phyloP scores from a whole-genome alignment of 2,329 filamentous ascomycete species.

The Xylariaceae sp. region DNA sequence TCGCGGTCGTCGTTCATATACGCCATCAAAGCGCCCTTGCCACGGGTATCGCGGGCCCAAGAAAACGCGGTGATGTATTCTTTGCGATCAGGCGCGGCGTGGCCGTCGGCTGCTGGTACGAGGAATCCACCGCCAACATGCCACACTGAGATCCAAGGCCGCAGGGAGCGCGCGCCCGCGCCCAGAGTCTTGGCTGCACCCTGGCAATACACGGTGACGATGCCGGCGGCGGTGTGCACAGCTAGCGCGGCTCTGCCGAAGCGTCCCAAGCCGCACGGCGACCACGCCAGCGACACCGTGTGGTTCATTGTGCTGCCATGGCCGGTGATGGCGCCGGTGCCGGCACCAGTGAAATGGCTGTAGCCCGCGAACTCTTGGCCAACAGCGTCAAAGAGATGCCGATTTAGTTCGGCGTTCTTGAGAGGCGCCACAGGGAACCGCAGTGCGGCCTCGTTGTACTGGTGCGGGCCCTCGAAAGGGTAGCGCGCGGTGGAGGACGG shows the following conservation, averaged over 20 bases:
- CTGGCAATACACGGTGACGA: slow-evolving; percentile 51
- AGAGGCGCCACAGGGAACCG: slow-evolving; percentile 32
- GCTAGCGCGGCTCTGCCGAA: slow-evolving; percentile 50
- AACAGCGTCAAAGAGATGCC: slow-evolving; percentile 29
- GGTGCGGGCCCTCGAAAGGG: slow-evolving; percentile 26
- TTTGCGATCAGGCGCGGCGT: slow-evolving; percentile 30
- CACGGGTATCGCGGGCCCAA: slow-evolving; percentile 46
- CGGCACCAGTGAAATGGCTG: slow-evolving; percentile 41
- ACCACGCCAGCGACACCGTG: slow-evolving; percentile 52
- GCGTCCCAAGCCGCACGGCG: slow-evolving; percentile 53
- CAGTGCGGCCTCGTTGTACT: slow-evolving; percentile 32
- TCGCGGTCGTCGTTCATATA: slow-evolving; percentile 50
- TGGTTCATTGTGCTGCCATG: slow-evolving; percentile 52
- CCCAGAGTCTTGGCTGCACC: slow-evolving; percentile 28
- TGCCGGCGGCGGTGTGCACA: slow-evolving; percentile 48
- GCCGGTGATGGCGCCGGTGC: slow-evolving; percentile 43
- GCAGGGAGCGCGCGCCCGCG: slow-evolving; percentile 33
- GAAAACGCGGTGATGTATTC: slow-evolving; percentile 47
- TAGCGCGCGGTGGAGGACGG: neutral
- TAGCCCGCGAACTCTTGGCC: slow-evolving; percentile 28
- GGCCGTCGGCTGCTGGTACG: slow-evolving; percentile 40
- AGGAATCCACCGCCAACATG: slow-evolving; percentile 50
- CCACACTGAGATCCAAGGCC: slow-evolving; percentile 53
- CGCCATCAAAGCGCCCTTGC: slow-evolving; percentile 44
- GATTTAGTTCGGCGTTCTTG: slow-evolving; percentile 29